Percentiles rank a stretch among this genome's conserved stretches.
Evolutionary conservation across 495 filamentous ascomycete species (phyloP).

Genomic region (Penicillium ochrochloron): DNA sequence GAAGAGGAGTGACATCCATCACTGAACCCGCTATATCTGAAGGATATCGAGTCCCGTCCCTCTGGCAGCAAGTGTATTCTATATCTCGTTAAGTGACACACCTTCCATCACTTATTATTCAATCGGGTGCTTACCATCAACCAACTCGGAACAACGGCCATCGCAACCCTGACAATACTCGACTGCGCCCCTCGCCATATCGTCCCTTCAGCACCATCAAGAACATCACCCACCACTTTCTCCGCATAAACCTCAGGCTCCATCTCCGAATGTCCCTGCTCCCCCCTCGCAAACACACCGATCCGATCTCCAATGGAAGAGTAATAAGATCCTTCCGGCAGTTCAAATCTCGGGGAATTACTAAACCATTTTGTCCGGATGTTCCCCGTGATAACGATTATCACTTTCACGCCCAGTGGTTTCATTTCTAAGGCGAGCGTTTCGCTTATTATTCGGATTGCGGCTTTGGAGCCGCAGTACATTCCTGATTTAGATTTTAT

Average conservation of each 20-base stretch:
- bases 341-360: neutral
- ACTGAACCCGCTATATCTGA: no score
- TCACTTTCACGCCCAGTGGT: slow-evolving; percentile 1
- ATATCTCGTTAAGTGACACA: neutral
- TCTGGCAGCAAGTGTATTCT: neutral
- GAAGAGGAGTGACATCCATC: no score
- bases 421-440: neutral
- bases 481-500: neutral
- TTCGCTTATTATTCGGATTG: neutral
- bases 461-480: slow-evolving; percentile 1
- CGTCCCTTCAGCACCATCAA: neutral
- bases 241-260: neutral
- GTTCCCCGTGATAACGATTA: neutral
- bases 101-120: neutral
- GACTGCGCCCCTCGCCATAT: slow-evolving; percentile 4
- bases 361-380: neutral
- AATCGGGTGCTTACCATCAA: neutral
- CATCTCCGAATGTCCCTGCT: neutral
- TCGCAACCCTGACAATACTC: neutral
- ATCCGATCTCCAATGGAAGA: neutral
- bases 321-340: neutral
- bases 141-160: neutral
- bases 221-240: slow-evolving; percentile 3
- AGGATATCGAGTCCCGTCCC: no score
- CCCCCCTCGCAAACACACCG: neutral